Evolutionary conservation across 352 stramenopile species (phyloP).

Genomic region (Phytophthora boehmeriae): DNA sequence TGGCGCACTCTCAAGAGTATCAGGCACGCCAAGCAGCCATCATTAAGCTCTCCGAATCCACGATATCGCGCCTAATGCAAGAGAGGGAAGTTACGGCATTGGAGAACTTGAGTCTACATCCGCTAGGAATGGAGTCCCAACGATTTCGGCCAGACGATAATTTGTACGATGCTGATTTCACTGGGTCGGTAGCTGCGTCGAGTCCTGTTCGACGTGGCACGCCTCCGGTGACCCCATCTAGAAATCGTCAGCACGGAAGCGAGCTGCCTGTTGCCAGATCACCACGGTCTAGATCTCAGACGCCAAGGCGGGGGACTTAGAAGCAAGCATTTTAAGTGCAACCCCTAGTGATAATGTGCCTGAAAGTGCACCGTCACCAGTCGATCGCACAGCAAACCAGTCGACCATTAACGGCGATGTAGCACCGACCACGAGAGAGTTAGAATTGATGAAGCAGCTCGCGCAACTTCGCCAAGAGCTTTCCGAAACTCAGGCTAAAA

Average conservation of each 20-base stretch:
- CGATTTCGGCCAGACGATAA: conserved; percentile 9
- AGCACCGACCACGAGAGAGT: conserved; percentile 33
- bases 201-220: conserved; percentile 6
- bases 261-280: conserved; percentile 12
- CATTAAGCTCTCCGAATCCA: conserved; percentile 66
- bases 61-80: conserved; percentile 68
- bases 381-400: neutral
- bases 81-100: conserved; percentile 52
- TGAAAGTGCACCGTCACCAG: neutral
- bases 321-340: conserved; percentile 12
- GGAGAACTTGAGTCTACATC: conserved; percentile 47
- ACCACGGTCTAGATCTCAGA: conserved; percentile 12
- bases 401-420: conserved; percentile 1
- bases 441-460: conserved; percentile 37
- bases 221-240: conserved; percentile 11
- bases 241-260: neutral
- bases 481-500: conserved; percentile 25
- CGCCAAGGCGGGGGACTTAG: conserved; percentile 17
- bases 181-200: conserved; percentile 8
- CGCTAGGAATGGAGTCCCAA: conserved; percentile 24
- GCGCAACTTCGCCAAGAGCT: conserved; percentile 39
- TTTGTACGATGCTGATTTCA: conserved; percentile 16
- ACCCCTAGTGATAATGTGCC: neutral
- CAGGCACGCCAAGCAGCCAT: conserved; percentile 66
- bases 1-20: conserved; percentile 64